Conservation (phyloP, 2,329 filamentous ascomycete species). For the Trichoderma citrinoviride region DNA sequence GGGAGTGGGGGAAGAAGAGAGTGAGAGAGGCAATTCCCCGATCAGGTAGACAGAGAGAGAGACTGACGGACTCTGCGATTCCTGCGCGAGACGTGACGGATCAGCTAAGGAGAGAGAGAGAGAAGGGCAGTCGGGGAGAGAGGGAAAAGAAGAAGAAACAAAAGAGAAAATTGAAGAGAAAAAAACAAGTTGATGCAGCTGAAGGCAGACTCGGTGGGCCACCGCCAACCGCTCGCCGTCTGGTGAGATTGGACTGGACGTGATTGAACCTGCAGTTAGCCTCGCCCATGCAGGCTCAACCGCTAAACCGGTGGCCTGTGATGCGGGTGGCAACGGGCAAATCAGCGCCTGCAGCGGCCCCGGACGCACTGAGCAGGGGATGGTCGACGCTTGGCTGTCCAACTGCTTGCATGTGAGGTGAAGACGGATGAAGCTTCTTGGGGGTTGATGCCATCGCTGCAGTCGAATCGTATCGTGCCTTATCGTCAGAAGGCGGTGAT, state of each 20-base stretch:
- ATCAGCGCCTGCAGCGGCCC: constrained; percentile 9
- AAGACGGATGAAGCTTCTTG: no score
- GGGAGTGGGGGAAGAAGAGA: neutral
- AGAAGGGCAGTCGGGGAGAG: no score
- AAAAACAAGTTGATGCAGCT: constrained; percentile 4
- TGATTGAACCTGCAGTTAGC: constrained; percentile 14
- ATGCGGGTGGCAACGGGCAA: constrained; percentile 20
- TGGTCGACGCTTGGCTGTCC: no score
- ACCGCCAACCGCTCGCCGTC: neutral
- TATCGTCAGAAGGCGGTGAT: no score
- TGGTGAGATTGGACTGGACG: no score
- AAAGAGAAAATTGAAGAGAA: neutral
- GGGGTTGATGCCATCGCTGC: no score
- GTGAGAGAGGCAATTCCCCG: neutral
- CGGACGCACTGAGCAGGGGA: neutral
- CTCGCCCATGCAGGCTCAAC: constrained; percentile 13
- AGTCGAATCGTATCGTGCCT: no score
- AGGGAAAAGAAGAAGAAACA: neutral
- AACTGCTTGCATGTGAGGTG: no score
- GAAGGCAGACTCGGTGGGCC: constrained; percentile 20
- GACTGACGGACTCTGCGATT: neutral
- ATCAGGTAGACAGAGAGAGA: neutral
- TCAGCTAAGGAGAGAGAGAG: neutral
- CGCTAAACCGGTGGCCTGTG: constrained; percentile 20
- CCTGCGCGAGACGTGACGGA: constrained; percentile 3